These are phyloP conservation scores for Immersiella caudata DNA, from an alignment of 495 filamentous ascomycete genomes.

Conservation along the genomic window DNA sequence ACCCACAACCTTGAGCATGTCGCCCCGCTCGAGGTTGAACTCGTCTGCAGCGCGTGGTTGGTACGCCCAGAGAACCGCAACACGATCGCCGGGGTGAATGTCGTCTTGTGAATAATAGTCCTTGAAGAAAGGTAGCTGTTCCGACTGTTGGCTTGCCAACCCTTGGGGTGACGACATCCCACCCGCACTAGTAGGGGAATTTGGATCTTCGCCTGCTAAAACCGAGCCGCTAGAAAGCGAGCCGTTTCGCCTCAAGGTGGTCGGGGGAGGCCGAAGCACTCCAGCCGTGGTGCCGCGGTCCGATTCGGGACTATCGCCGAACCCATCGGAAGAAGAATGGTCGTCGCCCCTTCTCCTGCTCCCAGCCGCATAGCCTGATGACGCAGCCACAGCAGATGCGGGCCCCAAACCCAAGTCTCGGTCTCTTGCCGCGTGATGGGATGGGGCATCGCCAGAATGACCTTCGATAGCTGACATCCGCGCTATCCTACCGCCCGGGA, in stretches of 20 bases:
- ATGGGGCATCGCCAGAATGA: constrained; percentile 61
- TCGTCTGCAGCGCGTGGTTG: constrained; percentile 92
- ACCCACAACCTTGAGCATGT: constrained; percentile 98
- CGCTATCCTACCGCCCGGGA: constrained; percentile 87
- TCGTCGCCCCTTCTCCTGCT: constrained; percentile 62
- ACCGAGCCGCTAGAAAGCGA: constrained; percentile 88
- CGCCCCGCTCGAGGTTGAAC: constrained; percentile 89
- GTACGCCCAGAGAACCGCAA: constrained; percentile 95
- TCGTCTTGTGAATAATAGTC: constrained; percentile 99
- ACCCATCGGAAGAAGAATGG: constrained; percentile 79
- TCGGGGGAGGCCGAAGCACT: constrained; percentile 61
- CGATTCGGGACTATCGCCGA: constrained; percentile 77
- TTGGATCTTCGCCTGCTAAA: constrained; percentile 67
- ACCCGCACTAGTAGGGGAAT: constrained; percentile 75
- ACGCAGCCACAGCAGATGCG: constrained; percentile 40
- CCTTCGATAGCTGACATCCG: constrained; percentile 94
- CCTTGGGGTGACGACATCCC: constrained; percentile 83
- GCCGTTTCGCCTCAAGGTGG: constrained; percentile 66
- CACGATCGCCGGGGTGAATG: constrained; percentile 87
- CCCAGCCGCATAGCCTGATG: constrained; percentile 38
- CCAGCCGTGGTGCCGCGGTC: constrained; percentile 56
- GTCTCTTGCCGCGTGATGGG: constrained; percentile 47
- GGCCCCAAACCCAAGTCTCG: constrained; percentile 17
- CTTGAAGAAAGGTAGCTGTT: constrained; percentile 93
- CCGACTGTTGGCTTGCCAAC: constrained; percentile 84